Base-by-base conservation (phyloP, 768 basidiomycete genomes). In the Epithele typhae region DNA sequence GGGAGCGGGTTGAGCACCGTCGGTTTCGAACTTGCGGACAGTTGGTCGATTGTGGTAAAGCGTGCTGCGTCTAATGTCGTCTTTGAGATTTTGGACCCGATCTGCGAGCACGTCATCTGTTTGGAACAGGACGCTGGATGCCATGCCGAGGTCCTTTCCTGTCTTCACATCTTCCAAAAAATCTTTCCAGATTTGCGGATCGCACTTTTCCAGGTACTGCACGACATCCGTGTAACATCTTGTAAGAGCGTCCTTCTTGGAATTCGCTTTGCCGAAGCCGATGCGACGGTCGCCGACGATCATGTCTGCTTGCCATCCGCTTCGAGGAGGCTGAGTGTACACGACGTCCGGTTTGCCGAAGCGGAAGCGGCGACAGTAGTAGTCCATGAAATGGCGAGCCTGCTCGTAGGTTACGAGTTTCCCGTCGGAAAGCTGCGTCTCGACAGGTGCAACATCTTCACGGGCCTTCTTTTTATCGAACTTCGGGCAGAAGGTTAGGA, bases 311-410 rank as follows among this genome's bases (percentile, higher is more conserved):
- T 89, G 79, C 88, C 90, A 92, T 35, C 61, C 52, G 51, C 18
- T 34, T 11, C 46, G 58, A 43, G 56, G 63, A 21, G 51, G 50
- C 19, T 59, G 57, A 1, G 68, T 64, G 49, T 76, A 85, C 12
- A 74, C 72, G 49, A 95, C 66, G 40, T 87, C 84, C 2, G 91
- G 90, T 52, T 77, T 78, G 9, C 75, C 71, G 58, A 93, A 93
- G 21, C 70, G 69, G 62, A 81, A 96, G 27, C 81, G 74, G 37
- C 81, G 77, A 61, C 92, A 95, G 58, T 97, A 97, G 63, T 87
- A 97, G 53, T 94, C 93, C 85, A 96, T 93, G 71, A 97, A 97
- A 49, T 77, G 80, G 40, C 85, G 80, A 3, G 92, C 91, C 42
- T 76, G 76, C 42, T 90, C 87, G 41, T 83, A 83, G 6, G 68